These are phyloP conservation scores for Triticum turgidum DNA, from an alignment of 176 grass and related monocot genomes.

Conservation along the genomic window DNA sequence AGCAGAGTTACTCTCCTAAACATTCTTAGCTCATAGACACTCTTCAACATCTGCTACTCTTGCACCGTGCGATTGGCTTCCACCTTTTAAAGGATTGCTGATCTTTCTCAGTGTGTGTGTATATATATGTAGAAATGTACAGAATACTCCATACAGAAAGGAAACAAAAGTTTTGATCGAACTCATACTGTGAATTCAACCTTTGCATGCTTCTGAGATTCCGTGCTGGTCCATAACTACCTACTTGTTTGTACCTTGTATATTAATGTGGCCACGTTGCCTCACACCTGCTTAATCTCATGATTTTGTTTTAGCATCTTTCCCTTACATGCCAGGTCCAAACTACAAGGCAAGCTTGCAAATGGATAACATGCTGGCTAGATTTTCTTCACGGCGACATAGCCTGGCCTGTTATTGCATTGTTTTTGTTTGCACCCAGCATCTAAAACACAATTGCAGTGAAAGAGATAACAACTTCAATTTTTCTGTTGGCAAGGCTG, in stretches of 20 bases:
- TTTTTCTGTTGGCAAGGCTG: not conserved
- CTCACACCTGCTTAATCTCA: too few relatives aligned
- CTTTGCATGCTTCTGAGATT: not conserved
- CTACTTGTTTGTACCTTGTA: too few relatives aligned
- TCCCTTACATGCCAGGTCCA: not conserved
- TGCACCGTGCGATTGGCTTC: not conserved
- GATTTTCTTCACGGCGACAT: not conserved
- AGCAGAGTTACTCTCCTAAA: constrained; percentile 39
- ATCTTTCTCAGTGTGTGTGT: not conserved
- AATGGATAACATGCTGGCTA: not conserved
- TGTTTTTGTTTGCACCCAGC: too few relatives aligned
- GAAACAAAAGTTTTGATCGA: constrained; percentile 30
- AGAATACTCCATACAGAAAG: too few relatives aligned
- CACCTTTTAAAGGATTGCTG: not conserved
- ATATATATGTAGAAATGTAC: not conserved
- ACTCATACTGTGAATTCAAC: constrained; percentile 1
- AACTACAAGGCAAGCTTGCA: not conserved
- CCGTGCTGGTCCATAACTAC: too few relatives aligned
- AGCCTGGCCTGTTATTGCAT: not conserved
- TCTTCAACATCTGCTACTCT: not conserved
- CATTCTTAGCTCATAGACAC: constrained; percentile 34
- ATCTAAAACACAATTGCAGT: not conserved
- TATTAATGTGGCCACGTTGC: too few relatives aligned
- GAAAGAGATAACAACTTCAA: not conserved
- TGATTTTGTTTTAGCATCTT: not conserved